Conservation (phyloP, 2,329 filamentous ascomycete genomes). For the Ophiosphaerella narmari region DNA sequence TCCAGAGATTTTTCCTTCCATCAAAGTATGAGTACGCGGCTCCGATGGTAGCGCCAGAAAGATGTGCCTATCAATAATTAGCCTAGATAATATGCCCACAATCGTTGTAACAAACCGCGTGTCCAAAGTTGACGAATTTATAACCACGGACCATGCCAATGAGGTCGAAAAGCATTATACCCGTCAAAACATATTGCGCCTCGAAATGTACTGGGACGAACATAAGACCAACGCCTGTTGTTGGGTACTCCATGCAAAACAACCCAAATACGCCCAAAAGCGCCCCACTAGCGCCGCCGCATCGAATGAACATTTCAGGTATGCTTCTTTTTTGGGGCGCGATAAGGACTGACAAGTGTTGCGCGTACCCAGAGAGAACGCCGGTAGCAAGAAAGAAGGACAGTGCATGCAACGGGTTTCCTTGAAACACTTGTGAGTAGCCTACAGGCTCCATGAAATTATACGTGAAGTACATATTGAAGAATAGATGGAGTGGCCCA, state of each 20-base stretch:
- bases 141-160: conserved; percentile 37
- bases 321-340: conserved; percentile 18
- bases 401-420: conserved; percentile 32
- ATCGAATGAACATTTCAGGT: conserved; percentile 30
- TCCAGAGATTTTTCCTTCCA: conserved; percentile 40
- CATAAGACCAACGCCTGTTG: conserved; percentile 34
- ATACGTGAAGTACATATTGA: conserved; percentile 38
- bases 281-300: conserved; percentile 42
- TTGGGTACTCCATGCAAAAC: conserved; percentile 41
- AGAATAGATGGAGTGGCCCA: conserved; percentile 20
- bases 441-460: conserved; percentile 39
- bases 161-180: conserved; percentile 41
- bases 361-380: conserved; percentile 35
- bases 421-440: conserved; percentile 35
- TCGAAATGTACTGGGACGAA: conserved; percentile 39
- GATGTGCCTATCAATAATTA: conserved; percentile 38
- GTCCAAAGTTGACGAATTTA: conserved; percentile 35
- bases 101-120: conserved; percentile 33
- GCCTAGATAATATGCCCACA: background rate
- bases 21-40: conserved; percentile 40
- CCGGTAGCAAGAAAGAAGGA: conserved; percentile 39
- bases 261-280: conserved; percentile 35
- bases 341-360: conserved; percentile 36
- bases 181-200: conserved; percentile 36
- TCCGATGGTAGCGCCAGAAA: conserved; percentile 35